A percentile compares a stretch with the other conserved stretches of the same genome.
phyloP scores from a whole-genome alignment of 768 basidiomycete genomes.

The Chiua virens region DNA sequence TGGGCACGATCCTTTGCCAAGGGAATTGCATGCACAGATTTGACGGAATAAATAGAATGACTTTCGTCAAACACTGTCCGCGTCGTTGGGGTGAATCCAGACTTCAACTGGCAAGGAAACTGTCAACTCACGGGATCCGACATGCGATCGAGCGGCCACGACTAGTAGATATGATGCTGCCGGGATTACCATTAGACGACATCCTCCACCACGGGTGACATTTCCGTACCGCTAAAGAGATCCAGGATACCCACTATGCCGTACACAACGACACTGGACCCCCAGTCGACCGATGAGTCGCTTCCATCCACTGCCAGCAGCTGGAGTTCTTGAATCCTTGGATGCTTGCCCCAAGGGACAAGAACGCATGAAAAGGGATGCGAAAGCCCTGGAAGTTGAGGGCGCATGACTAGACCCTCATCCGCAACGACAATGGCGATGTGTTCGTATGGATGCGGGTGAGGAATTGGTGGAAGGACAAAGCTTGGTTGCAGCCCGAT shows the following conservation, averaged over 20 bases:
- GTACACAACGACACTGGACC: slow-evolving; percentile 58
- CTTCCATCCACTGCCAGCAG: slow-evolving; percentile 20
- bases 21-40: slow-evolving; percentile 70
- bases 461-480: slow-evolving; percentile 66
- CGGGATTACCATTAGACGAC: slow-evolving; percentile 14
- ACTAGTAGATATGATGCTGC: slow-evolving; percentile 77
- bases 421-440: slow-evolving; percentile 60
- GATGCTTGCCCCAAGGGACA: slow-evolving; percentile 60
- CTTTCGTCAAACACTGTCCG: slow-evolving; percentile 60
- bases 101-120: neutral
- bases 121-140: slow-evolving; percentile 61
- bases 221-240: slow-evolving; percentile 60
- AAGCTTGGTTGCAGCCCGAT: slow-evolving; percentile 57
- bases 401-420: slow-evolving; percentile 67
- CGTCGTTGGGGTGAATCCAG: slow-evolving; percentile 1
- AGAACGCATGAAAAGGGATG: slow-evolving; percentile 41
- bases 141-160: slow-evolving; percentile 58
- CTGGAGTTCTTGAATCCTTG: slow-evolving; percentile 52
- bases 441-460: slow-evolving; percentile 70
- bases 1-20: slow-evolving; percentile 64
- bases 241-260: slow-evolving; percentile 76
- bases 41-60: slow-evolving; percentile 65
- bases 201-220: neutral
- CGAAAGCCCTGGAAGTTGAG: slow-evolving; percentile 40
- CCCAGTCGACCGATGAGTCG: slow-evolving; percentile 50